phyloP scores from a whole-genome alignment of 192 early-diverging fungal species.

The Pilobolus umbonatus region DNA sequence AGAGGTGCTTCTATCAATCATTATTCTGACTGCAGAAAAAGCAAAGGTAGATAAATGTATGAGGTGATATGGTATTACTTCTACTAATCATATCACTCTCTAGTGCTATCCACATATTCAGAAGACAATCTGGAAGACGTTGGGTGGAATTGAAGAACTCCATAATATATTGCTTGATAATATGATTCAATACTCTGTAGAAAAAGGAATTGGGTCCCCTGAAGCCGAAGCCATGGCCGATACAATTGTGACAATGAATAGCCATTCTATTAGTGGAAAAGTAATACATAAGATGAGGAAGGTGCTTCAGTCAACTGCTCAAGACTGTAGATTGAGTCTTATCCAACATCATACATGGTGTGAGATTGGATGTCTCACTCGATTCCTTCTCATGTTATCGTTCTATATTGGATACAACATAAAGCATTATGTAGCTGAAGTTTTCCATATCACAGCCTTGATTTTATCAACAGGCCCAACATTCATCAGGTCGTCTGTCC shows the following conservation, averaged over 20 bases:
- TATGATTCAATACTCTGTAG: slow-evolving; percentile 71
- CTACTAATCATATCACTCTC: not conserved
- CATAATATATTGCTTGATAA: slow-evolving; percentile 71
- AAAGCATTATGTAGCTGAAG: slow-evolving; percentile 72
- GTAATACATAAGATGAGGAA: slow-evolving; percentile 69
- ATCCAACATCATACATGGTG: slow-evolving; percentile 78
- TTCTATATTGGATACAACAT: slow-evolving; percentile 69
- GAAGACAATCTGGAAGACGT: slow-evolving; percentile 73
- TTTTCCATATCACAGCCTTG: slow-evolving; percentile 77
- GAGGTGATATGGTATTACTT: slow-evolving; percentile 48
- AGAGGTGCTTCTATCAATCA: slow-evolving; percentile 68
- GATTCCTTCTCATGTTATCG: slow-evolving; percentile 80
- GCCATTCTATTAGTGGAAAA: slow-evolving; percentile 68
- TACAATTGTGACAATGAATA: slow-evolving; percentile 75
- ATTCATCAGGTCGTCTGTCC: slow-evolving; percentile 75
- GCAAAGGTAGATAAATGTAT: slow-evolving; percentile 38
- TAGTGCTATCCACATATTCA: slow-evolving; percentile 77
- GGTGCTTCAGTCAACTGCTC: slow-evolving; percentile 64
- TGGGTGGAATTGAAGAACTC: slow-evolving; percentile 71
- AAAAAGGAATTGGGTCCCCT: slow-evolving; percentile 67
- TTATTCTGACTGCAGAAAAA: slow-evolving; percentile 67
- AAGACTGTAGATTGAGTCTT: slow-evolving; percentile 58
- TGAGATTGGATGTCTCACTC: slow-evolving; percentile 79
- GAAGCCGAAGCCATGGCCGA: slow-evolving; percentile 80
- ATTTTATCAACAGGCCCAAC: slow-evolving; percentile 78